Percentiles rank a stretch among this genome's conserved stretches.
phyloP scores from a whole-genome alignment of 1,284 basidiomycete species.

The Moesziomyces sp. region DNA sequence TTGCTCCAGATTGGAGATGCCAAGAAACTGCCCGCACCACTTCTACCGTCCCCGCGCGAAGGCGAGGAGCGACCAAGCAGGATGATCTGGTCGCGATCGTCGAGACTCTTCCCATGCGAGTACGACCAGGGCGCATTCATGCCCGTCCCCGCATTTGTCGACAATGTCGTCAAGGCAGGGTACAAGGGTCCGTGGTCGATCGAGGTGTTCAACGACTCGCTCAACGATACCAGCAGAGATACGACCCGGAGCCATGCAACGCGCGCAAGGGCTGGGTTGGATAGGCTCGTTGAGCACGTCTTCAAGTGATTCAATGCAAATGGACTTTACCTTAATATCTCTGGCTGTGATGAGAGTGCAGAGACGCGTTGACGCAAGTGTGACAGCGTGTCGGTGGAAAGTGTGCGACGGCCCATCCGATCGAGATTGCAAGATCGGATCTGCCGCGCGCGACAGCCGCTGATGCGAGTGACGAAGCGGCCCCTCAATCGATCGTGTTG shows the following conservation, averaged over 20 bases:
- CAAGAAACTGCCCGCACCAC: slow-evolving; percentile 4
- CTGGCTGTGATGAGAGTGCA: too few species aligned
- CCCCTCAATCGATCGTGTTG: too few species aligned
- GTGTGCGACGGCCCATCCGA: too few species aligned
- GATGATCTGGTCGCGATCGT: slow-evolving; percentile 67
- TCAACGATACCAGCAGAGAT: slow-evolving; percentile 22
- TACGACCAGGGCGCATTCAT: slow-evolving; percentile 63
- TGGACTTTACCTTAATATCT: too few species aligned
- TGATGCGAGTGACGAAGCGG: too few species aligned
- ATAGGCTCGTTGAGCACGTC: slow-evolving; percentile 19
- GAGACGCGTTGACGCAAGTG: too few species aligned
- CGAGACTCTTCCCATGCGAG: slow-evolving; percentile 67
- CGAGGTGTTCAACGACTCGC: slow-evolving; percentile 67
- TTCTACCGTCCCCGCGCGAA: slow-evolving; percentile 40
- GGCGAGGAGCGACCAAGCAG: slow-evolving; percentile 61
- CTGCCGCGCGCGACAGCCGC: too few species aligned
- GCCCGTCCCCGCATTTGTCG: slow-evolving; percentile 64
- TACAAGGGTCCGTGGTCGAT: slow-evolving; percentile 66
- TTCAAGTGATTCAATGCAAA: too few species aligned
- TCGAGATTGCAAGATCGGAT: too few species aligned
- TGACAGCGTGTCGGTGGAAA: too few species aligned
- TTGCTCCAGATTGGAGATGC: slow-evolving; percentile 42
- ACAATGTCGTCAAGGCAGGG: slow-evolving; percentile 55
- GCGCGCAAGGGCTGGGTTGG: slow-evolving; percentile 40
- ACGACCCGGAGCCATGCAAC: slow-evolving; percentile 56